phyloP scores from a whole-genome alignment of 2,329 filamentous ascomycete genomes.

The Hirsutella minnesotensis region DNA sequence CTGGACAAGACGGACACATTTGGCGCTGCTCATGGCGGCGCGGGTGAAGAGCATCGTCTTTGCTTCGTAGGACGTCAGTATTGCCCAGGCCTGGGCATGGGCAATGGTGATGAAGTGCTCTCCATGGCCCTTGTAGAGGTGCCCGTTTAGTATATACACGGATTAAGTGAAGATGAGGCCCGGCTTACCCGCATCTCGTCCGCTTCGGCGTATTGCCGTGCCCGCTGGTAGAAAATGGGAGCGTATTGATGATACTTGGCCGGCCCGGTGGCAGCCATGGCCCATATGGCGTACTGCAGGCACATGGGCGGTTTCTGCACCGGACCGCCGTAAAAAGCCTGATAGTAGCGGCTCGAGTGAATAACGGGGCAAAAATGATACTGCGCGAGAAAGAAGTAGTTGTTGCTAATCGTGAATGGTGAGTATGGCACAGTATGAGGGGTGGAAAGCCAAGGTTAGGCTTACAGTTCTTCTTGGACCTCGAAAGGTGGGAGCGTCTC shows the following conservation, averaged over 20 bases:
- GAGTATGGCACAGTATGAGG: conserved; percentile 24
- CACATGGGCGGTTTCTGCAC: conserved; percentile 71
- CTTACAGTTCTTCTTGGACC: conserved; percentile 73
- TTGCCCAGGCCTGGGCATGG: conserved; percentile 69
- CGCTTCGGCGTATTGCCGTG: conserved; percentile 69
- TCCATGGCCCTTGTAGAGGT: conserved; percentile 46
- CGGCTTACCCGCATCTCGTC: conserved; percentile 64
- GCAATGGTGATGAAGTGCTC: conserved; percentile 69
- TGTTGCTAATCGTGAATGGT: neutral
- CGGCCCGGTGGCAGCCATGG: conserved; percentile 58
- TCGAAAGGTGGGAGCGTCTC: conserved; percentile 70
- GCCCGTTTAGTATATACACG: neutral
- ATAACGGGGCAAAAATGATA: conserved; percentile 66
- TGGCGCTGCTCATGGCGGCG: conserved; percentile 70
- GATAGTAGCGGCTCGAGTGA: conserved; percentile 63
- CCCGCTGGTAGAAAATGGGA: conserved; percentile 68
- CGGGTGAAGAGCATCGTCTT: conserved; percentile 75
- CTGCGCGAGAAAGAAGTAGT: conserved; percentile 62
- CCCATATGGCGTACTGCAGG: conserved; percentile 80
- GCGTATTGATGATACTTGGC: conserved; percentile 62
- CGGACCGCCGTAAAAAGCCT: conserved; percentile 59
- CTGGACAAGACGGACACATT: conserved; percentile 56
- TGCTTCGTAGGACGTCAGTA: conserved; percentile 71
- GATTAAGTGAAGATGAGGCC: neutral
- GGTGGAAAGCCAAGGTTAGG: conserved; percentile 14